phyloP scores from a whole-genome alignment of 1,139 yeast genomes.

The Nakaseomyces nivariensis region DNA sequence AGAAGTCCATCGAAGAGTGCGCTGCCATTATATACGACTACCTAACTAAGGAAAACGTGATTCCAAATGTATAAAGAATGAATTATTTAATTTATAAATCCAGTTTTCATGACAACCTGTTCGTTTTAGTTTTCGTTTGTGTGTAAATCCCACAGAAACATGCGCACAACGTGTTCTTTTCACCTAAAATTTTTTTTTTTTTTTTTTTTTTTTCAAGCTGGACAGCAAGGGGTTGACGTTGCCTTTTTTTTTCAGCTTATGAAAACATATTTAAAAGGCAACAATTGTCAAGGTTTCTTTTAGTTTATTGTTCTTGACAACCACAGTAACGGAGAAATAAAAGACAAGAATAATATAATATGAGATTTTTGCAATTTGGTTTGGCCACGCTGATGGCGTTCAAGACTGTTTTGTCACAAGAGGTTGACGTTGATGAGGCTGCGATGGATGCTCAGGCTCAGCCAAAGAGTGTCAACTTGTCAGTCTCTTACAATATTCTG shows the following conservation, averaged over 20 bases:
- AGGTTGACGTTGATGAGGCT: not conserved
- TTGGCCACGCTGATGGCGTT: not conserved
- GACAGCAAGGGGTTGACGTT: not conserved
- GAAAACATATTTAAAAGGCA: no score
- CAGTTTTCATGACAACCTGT: no score
- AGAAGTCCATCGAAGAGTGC: slow-evolving; percentile 66
- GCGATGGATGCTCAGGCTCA: not conserved
- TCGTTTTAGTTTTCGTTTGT: no score
- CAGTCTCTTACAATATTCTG: slow-evolving; percentile 2
- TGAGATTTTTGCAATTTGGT: not conserved
- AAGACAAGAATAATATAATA: not conserved
- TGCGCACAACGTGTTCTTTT: not conserved
- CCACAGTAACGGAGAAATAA: not conserved
- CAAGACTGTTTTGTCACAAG: not conserved
- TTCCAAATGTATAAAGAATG: not conserved
- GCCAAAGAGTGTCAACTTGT: slow-evolving; percentile 1
- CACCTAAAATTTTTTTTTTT: no score
- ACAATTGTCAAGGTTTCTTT: no score
- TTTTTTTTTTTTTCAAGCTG: no score
- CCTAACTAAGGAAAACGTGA: slow-evolving; percentile 45
- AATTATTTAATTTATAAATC: no score
- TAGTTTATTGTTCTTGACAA: not conserved
- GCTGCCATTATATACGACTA: slow-evolving; percentile 66
- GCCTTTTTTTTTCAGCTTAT: not conserved
- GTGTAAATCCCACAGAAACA: not conserved